Conservation (phyloP, 176 grass and related monocot genomes). For the Ananas comosus region DNA sequence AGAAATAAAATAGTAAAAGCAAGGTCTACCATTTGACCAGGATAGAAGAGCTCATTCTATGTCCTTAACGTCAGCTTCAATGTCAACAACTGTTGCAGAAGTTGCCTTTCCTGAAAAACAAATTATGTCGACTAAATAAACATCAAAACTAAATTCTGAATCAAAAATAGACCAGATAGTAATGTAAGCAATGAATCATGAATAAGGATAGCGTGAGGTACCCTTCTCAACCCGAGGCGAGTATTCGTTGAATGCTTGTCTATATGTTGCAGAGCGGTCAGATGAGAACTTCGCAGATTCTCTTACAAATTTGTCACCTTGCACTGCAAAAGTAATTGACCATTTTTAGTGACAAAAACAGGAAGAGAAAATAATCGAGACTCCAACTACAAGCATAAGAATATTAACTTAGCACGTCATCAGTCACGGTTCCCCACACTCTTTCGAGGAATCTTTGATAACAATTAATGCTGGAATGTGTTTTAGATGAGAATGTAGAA, state of each 20-base stretch:
- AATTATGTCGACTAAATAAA: too few species aligned
- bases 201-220: neutral
- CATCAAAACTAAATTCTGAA: too few species aligned
- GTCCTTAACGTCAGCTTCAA: conserved; percentile 71
- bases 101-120: conserved; percentile 19
- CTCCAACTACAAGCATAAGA: too few species aligned
- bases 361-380: too few species aligned
- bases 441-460: too few species aligned
- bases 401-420: too few species aligned
- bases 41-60: conserved; percentile 27
- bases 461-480: too few species aligned
- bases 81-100: conserved; percentile 44
- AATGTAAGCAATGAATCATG: neutral
- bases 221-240: conserved; percentile 2
- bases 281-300: conserved; percentile 28
- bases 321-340: conserved; percentile 16
- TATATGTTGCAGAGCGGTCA: conserved; percentile 12
- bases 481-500: conserved; percentile 47
- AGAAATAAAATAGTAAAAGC: too few species aligned
- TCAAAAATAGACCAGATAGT: neutral
- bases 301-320: conserved; percentile 24
- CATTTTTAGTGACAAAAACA: neutral
- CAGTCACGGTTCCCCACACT: too few species aligned
- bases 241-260: conserved; percentile 14
- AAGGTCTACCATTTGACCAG: too few species aligned